A percentile compares a stretch with the other conserved stretches of the same genome.
Evolutionary conservation across 2,329 filamentous ascomycete genomes (phyloP).

Genomic region (Tolypocladium ovalisporum): DNA sequence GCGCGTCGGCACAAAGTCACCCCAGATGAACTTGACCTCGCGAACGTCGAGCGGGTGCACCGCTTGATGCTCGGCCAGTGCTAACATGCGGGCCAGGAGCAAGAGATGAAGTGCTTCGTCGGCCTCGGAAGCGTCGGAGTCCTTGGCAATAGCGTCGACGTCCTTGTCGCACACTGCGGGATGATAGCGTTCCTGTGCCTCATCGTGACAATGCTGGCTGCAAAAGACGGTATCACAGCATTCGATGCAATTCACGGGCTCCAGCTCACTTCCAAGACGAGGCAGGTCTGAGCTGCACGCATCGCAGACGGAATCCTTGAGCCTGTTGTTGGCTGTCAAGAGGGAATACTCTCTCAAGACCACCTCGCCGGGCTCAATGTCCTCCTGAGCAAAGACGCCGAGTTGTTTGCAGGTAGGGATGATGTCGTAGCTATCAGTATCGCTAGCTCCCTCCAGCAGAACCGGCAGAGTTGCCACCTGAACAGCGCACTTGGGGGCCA

Average conservation of each 20-base stretch:
- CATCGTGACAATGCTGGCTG: constrained; percentile 44
- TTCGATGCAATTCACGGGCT: constrained; percentile 43
- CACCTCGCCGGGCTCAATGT: constrained; percentile 65
- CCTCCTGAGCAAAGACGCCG: constrained; percentile 77
- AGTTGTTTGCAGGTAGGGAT: constrained; percentile 62
- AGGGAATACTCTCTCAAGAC: constrained; percentile 77
- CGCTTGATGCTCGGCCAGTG: constrained; percentile 51
- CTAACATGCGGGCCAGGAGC: constrained; percentile 49
- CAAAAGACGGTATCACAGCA: constrained; percentile 60
- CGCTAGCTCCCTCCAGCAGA: constrained; percentile 46
- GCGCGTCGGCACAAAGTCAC: constrained; percentile 47
- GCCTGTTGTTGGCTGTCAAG: constrained; percentile 77
- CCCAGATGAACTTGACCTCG: constrained; percentile 59
- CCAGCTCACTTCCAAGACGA: constrained; percentile 35
- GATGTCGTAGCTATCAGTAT: constrained; percentile 35
- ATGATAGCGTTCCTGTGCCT: constrained; percentile 50
- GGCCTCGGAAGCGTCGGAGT: constrained; percentile 47
- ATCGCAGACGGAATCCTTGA: constrained; percentile 81
- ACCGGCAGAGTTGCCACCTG: constrained; percentile 65
- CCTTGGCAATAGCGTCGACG: constrained; percentile 53
- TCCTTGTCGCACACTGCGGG: constrained; percentile 56
- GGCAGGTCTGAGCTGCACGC: constrained; percentile 72
- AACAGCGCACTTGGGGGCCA: constrained; percentile 76
- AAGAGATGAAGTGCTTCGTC: constrained; percentile 53
- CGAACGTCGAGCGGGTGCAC: constrained; percentile 52